Conservation (phyloP, 2,329 filamentous ascomycete species). For the Claviceps sp. region DNA sequence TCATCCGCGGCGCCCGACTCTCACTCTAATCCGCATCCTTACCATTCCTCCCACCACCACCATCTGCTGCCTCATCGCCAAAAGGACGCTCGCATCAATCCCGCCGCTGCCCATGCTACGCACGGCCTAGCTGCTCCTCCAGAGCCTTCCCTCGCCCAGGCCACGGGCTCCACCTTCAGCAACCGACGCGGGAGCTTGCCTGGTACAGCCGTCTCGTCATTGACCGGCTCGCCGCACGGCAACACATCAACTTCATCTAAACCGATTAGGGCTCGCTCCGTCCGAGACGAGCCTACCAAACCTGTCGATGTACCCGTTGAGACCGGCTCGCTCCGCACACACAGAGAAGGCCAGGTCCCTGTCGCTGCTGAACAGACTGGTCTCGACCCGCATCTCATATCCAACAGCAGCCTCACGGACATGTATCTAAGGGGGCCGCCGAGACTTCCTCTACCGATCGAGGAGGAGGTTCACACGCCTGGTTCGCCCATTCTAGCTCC, state of each 20-base stretch:
- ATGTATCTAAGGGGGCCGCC: constrained; percentile 63
- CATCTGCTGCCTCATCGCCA: constrained; percentile 16
- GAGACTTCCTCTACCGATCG: constrained; percentile 81
- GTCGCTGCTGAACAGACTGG: constrained; percentile 16
- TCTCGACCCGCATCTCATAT: constrained; percentile 30
- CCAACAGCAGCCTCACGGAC: constrained; percentile 46
- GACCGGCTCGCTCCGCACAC: constrained; percentile 22
- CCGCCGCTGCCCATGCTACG: constrained; percentile 40
- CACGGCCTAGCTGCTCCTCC: constrained; percentile 46
- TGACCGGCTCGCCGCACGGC: constrained; percentile 33
- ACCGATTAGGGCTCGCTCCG: constrained; percentile 13
- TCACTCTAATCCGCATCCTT: background rate
- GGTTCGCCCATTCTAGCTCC: constrained; percentile 79
- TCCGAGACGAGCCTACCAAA: constrained; percentile 31
- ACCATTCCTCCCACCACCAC: constrained; percentile 5
- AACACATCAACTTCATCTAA: constrained; percentile 17
- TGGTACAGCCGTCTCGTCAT: constrained; percentile 34
- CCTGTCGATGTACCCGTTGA: constrained; percentile 44
- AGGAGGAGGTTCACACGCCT: constrained; percentile 78
- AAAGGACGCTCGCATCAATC: constrained; percentile 32
- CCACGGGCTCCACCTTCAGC: constrained; percentile 40
- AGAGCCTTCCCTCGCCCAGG: constrained; percentile 48
- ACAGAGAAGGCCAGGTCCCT: constrained; percentile 20
- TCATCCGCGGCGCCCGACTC: constrained; percentile 1
- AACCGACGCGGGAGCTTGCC: constrained; percentile 33